phyloP scores from a whole-genome alignment of 2,329 filamentous ascomycete genomes.

The Tolypocladium album region DNA sequence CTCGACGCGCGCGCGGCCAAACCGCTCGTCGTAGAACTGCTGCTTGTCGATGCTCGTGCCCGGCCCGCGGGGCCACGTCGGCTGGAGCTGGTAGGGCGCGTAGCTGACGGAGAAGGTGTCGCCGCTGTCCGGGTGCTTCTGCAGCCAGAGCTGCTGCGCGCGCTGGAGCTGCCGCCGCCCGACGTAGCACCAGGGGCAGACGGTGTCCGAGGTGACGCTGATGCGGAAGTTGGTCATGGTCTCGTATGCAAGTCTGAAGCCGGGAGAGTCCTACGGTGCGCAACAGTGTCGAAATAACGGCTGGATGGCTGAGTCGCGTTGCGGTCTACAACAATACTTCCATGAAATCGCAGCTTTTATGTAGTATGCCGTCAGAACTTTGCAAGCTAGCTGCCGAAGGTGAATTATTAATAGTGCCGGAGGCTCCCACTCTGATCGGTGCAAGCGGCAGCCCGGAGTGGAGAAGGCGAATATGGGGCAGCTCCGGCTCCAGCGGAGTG shows the following conservation, averaged over 20 bases:
- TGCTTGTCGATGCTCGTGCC: slow-evolving; percentile 23
- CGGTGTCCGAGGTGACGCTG: slow-evolving; percentile 36
- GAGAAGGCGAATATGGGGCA: background rate
- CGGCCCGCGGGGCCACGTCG: slow-evolving; percentile 19
- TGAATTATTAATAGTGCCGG: background rate
- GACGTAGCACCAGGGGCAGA: slow-evolving; percentile 43
- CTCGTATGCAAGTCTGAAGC: background rate
- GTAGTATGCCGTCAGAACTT: background rate
- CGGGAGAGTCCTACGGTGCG: background rate
- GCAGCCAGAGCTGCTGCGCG: slow-evolving; percentile 32
- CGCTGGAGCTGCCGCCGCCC: slow-evolving; percentile 32
- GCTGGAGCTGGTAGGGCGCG: slow-evolving; percentile 33
- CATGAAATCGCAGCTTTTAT: background rate
- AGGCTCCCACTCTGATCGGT: background rate
- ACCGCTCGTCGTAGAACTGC: slow-evolving; percentile 30
- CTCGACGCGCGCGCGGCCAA: slow-evolving; percentile 52
- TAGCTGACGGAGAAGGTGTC: slow-evolving; percentile 50
- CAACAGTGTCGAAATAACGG: background rate
- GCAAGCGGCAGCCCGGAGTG: background rate
- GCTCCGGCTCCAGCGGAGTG: background rate
- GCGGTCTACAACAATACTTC: background rate
- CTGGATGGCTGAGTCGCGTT: background rate
- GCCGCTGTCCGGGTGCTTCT: slow-evolving; percentile 26
- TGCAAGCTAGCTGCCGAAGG: too few species aligned
- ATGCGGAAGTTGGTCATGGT: slow-evolving; percentile 48